Percentiles rank a stretch among this genome's conserved stretches.
Conservation (phyloP, 1,284 basidiomycete genomes). For the Hortiboletus rubellus region DNA sequence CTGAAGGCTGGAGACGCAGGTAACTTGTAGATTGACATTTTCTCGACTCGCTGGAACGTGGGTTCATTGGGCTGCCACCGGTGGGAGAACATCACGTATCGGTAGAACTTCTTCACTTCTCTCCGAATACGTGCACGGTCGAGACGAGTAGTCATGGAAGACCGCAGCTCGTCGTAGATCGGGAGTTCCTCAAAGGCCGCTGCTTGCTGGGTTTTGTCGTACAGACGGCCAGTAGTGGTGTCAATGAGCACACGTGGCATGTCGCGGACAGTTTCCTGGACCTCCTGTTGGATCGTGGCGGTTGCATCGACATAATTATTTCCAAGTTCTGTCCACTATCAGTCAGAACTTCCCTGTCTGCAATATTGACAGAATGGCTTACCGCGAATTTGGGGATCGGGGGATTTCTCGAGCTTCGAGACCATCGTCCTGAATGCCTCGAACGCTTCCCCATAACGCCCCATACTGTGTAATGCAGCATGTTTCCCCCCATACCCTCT, state of each 20-base stretch:
- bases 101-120: slow-evolving; percentile 7
- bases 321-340: not conserved
- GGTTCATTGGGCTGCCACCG: slow-evolving; percentile 13
- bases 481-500: not conserved
- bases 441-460: not conserved
- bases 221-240: not conserved
- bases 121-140: slow-evolving; percentile 7
- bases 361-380: not conserved
- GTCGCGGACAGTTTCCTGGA: not conserved
- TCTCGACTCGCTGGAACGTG: slow-evolving; percentile 1
- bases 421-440: not conserved
- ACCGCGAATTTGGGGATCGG: not conserved
- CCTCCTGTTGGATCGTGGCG: not conserved
- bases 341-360: too few species aligned
- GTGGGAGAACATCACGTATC: slow-evolving; percentile 19
- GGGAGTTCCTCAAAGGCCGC: not conserved
- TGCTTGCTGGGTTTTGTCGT: not conserved
- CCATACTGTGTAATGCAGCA: not conserved
- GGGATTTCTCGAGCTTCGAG: not conserved
- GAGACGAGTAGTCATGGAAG: slow-evolving; percentile 8
- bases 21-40: slow-evolving; percentile 1
- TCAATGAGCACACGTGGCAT: slow-evolving; percentile 2
- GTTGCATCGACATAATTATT: not conserved
- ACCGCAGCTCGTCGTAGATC: not conserved
- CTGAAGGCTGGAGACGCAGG: not conserved